Conservation (phyloP, 306 rosid species). For the cucumber (Cucumis sativus) region DNA sequence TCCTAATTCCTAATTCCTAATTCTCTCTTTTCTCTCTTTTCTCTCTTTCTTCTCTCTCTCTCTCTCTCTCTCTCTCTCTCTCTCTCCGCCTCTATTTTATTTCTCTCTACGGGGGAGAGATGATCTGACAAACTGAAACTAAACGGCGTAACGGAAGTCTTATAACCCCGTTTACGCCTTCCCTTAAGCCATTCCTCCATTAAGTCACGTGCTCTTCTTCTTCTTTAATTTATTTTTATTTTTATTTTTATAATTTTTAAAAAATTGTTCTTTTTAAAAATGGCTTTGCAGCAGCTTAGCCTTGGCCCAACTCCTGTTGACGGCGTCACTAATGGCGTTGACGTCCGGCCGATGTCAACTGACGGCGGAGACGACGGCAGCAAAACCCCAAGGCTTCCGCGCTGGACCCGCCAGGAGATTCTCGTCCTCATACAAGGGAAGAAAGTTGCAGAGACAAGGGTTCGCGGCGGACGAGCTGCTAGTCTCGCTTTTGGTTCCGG, state of each 20-base stretch:
- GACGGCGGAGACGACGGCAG: slow-evolving; percentile 56
- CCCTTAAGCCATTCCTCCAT: background rate
- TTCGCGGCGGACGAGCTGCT: slow-evolving; percentile 36
- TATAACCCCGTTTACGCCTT: slow-evolving; percentile 45
- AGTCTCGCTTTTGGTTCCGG: slow-evolving; percentile 49
- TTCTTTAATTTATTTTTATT: background rate
- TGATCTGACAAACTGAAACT: background rate
- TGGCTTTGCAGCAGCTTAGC: slow-evolving; percentile 53
- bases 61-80: background rate
- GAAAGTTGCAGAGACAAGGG: slow-evolving; percentile 63
- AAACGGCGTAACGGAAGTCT: slow-evolving; percentile 60
- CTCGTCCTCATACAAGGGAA: slow-evolving; percentile 84
- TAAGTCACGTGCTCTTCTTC: slow-evolving; percentile 50
- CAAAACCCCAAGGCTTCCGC: slow-evolving; percentile 72
- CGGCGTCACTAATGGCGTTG: slow-evolving; percentile 39
- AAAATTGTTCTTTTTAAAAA: background rate
- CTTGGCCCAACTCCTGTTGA: slow-evolving; percentile 26
- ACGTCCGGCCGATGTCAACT: slow-evolving; percentile 23
- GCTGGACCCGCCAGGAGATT: slow-evolving; percentile 96
- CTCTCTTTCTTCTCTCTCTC: background rate
- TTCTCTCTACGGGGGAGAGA: slow-evolving; percentile 10
- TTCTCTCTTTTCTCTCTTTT: background rate
- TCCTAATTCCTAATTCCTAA: background rate
- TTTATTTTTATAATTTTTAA: background rate
- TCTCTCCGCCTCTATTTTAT: slow-evolving; percentile 17